Percentiles rank a stretch among this genome's conserved stretches.
Evolutionary conservation across 108 stramenopile genomes (phyloP).

Genomic region (Cylindrotheca closterium): DNA sequence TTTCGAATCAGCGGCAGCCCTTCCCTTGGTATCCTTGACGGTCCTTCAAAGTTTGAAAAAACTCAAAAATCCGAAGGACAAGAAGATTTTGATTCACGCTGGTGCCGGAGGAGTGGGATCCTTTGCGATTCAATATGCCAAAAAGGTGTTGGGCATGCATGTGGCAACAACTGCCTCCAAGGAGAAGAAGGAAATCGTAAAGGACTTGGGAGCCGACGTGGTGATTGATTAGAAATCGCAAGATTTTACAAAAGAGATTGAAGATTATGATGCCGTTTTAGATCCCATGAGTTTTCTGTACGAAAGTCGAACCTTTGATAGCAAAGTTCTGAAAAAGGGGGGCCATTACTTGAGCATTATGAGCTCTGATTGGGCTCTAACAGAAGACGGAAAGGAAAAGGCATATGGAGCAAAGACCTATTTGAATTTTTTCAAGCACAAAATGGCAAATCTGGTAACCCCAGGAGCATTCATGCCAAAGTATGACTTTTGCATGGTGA

Average conservation of each 20-base stretch:
- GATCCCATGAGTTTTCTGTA: conserved; percentile 41
- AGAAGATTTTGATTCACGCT: conserved; percentile 37
- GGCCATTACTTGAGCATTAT: conserved; percentile 37
- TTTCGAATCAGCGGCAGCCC: conserved; percentile 22
- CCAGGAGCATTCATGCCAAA: conserved; percentile 7
- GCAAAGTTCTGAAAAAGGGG: conserved; percentile 12
- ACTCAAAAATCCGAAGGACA: not conserved
- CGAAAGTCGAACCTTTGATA: conserved; percentile 19
- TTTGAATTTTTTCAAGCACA: conserved; percentile 11
- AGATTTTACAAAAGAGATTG: conserved; percentile 21
- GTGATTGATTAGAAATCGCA: conserved; percentile 27
- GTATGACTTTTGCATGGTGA: conserved; percentile 20
- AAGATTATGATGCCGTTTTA: conserved; percentile 30
- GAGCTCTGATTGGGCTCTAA: conserved; percentile 27
- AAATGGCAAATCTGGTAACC: conserved; percentile 4
- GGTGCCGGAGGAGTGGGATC: conserved; percentile 41
- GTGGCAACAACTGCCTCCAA: conserved; percentile 33
- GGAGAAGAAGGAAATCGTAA: conserved; percentile 18
- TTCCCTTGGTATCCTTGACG: conserved; percentile 36
- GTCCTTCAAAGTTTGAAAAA: conserved; percentile 25
- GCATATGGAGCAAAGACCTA: conserved; percentile 10
- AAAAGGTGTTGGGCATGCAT: conserved; percentile 20
- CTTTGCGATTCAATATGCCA: conserved; percentile 45
- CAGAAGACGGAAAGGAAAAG: conserved; percentile 21
- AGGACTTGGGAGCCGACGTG: conserved; percentile 20